phyloP scores from a whole-genome alignment of 108 stramenopile genomes.

The Bacterosira constricta region DNA sequence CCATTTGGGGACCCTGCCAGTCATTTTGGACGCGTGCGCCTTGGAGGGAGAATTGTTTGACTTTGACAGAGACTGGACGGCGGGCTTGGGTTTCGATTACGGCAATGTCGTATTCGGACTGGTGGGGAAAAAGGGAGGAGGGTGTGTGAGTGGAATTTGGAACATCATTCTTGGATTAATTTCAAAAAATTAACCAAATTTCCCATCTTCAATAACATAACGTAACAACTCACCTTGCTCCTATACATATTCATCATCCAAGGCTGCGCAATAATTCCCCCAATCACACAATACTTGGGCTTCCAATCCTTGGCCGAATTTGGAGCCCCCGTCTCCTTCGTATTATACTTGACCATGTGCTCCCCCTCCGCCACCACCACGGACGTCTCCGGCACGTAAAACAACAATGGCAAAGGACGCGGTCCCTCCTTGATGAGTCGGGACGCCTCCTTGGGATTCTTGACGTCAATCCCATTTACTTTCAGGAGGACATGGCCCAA shows the following conservation, averaged over 20 bases:
- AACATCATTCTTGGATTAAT: no score
- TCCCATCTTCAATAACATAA: no score
- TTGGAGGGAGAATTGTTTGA: conserved; percentile 90
- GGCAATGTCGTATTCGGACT: conserved; percentile 92
- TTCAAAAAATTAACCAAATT: no score
- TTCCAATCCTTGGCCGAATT: conserved; percentile 91
- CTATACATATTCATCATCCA: conserved; percentile 96
- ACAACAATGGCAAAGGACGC: conserved; percentile 78
- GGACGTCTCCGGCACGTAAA: conserved; percentile 84
- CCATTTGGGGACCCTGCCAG: conserved; percentile 93
- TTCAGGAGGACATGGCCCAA: conserved; percentile 86
- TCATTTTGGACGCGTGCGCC: conserved; percentile 91
- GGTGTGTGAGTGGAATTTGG: conserved; percentile 9
- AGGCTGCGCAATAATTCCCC: conserved; percentile 92
- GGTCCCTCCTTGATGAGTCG: conserved; percentile 91
- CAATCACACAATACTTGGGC: conserved; percentile 91
- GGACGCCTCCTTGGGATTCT: conserved; percentile 89
- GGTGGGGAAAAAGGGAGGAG: background rate
- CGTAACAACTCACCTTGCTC: conserved; percentile 80
- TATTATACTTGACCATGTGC: conserved; percentile 93
- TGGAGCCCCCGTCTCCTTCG: conserved; percentile 82
- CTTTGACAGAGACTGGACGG: conserved; percentile 89
- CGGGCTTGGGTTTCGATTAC: conserved; percentile 91
- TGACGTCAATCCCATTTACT: conserved; percentile 89
- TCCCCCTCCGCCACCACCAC: conserved; percentile 88